Conservation (phyloP, 768 basidiomycete species). For the Psilocybe cyanescens region DNA sequence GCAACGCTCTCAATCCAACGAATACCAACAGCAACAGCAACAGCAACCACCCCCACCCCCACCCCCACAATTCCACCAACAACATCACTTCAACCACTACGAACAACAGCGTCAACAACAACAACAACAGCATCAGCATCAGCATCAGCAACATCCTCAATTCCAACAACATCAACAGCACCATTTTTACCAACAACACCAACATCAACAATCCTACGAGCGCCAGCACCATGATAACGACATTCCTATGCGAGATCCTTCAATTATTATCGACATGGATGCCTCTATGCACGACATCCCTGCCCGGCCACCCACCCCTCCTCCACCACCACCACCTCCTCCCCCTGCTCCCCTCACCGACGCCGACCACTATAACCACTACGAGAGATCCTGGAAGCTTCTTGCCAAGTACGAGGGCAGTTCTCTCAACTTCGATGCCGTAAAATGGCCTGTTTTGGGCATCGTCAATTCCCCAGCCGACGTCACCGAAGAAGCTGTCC, state of each 20-base stretch:
- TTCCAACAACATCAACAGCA: neutral
- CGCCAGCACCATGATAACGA: slow-evolving; percentile 1
- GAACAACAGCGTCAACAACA: neutral
- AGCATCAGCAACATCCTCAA: neutral
- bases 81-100: neutral
- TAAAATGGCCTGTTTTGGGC: slow-evolving; percentile 50
- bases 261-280: slow-evolving; percentile 9
- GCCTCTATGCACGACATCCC: slow-evolving; percentile 7
- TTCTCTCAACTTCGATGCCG: slow-evolving; percentile 29
- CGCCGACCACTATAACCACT: slow-evolving; percentile 24
- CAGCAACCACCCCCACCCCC: neutral
- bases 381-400: slow-evolving; percentile 41
- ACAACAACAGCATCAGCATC: slow-evolving; percentile 2
- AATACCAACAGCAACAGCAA: neutral
- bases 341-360: slow-evolving; percentile 8
- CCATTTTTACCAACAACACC: neutral
- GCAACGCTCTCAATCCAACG: neutral
- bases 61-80: neutral
- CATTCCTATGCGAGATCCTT: slow-evolving; percentile 12
- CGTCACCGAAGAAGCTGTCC: slow-evolving; percentile 38
- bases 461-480: slow-evolving; percentile 24
- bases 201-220: neutral
- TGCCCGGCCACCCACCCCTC: neutral
- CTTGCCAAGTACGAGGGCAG: slow-evolving; percentile 25
- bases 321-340: neutral